Evolutionary conservation across 352 stramenopile genomes (phyloP), one percentile per base, ranked within the genome.

Genomic region (Phytophthora lateralis): DNA sequence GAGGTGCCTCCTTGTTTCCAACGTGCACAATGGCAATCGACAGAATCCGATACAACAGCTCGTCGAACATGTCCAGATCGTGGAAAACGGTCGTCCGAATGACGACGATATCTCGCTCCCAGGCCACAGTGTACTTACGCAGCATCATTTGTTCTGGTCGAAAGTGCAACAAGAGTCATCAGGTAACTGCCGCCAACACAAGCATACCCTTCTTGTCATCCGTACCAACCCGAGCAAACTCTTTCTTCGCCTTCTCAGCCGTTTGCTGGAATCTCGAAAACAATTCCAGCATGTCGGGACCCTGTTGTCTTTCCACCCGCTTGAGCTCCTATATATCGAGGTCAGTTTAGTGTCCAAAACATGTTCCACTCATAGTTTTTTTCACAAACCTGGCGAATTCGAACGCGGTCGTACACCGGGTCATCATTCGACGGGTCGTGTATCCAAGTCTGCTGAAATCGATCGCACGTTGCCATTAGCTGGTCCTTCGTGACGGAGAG

Each of bases 391-490:
- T 94, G 88, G 30, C 87, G 85, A 44, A 96, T 93, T 7, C 87
- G 81, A 56, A 95, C 83, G 27, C 87, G 82, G 49, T 96, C 87
- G 49, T 88, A 96, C 55, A 81, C 41, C 4, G 81, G 71, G 47
- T 87, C 77, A 47, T 95, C 76, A 50, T 96, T 96, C 4, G 78
- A 89, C 17, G 85, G 87, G 71, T 96, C 87, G 53, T 96, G 83
- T 14, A 93, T 80, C 87, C 87, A 96, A 21, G 67, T 50, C 50
- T 93, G 83, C 4, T 72, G 27, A 50, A 96, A 96, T 26, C 75
- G 79, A 44, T 78, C 39, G 59, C 85, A 94, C 9, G 87, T 96
- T 27, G 66, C 76, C 50, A 82, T 87, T 38, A 96, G 46, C 37
- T 78, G 63, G 2, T 71, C 47, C 66, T 94, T 96, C 0, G 70